Conservation (phyloP, 2,329 filamentous ascomycete genomes). For the Aureobasidium sp. region DNA sequence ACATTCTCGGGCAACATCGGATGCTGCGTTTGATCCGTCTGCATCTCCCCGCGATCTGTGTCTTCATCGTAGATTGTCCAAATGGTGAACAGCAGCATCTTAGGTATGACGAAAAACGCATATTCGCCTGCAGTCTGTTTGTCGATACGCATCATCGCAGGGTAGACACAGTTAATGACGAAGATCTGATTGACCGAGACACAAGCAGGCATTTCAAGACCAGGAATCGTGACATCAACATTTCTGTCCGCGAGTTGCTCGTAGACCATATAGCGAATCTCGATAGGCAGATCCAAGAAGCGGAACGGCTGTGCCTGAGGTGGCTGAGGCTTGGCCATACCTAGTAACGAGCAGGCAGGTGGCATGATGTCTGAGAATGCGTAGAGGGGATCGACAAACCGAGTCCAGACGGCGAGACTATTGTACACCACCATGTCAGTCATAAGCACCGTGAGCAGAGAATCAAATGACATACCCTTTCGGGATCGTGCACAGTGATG, state of each 20-base stretch:
- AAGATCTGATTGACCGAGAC: no score
- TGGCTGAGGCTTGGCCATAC: no score
- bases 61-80: no score
- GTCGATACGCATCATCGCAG: no score
- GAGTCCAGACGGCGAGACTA: not conserved
- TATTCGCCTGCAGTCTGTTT: no score
- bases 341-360: not conserved
- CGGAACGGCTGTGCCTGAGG: not conserved
- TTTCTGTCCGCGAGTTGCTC: not conserved
- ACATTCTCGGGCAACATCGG: no score
- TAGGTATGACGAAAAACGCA: no score
- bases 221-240: not conserved
- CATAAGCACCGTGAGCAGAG: not conserved
- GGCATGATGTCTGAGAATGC: not conserved
- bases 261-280: not conserved
- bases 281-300: not conserved
- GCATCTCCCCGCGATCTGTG: no score
- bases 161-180: no score
- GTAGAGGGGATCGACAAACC: not conserved
- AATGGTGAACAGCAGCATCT: no score
- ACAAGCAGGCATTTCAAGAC: not conserved
- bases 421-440: not conserved
- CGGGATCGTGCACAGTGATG: no score
- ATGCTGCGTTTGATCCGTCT: no score
- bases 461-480: not conserved